Evolutionary conservation across 371 early-diverging fungal genomes (phyloP).

Genomic region (Batrachochytrium dendrobatidis): DNA sequence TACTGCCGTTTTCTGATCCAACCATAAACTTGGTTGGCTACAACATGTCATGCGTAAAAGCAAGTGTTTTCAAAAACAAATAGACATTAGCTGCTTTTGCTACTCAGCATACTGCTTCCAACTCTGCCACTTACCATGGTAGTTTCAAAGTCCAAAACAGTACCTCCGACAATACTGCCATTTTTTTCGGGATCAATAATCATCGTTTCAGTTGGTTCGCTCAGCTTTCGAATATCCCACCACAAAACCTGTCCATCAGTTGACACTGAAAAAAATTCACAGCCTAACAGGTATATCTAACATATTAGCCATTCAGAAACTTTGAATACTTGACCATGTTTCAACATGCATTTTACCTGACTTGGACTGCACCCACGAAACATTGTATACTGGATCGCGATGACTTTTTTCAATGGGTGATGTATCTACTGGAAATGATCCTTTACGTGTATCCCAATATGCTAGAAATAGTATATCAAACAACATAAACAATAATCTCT

Average conservation of each 20-base stretch:
- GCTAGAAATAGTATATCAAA: constrained; percentile 18
- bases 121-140: constrained; percentile 41
- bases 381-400: constrained; percentile 44
- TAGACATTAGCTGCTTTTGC: no score
- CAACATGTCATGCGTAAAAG: background rate
- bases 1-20: constrained; percentile 47
- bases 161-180: constrained; percentile 46
- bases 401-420: constrained; percentile 44
- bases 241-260: constrained; percentile 50
- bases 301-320: background rate
- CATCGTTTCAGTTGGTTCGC: constrained; percentile 49
- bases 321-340: background rate
- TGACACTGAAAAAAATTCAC: constrained; percentile 49
- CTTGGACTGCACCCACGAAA: constrained; percentile 53
- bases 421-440: constrained; percentile 44
- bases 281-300: constrained; percentile 25
- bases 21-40: constrained; percentile 60
- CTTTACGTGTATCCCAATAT: constrained; percentile 52
- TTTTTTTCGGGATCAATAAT: constrained; percentile 50
- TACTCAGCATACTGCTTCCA: no score
- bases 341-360: no score
- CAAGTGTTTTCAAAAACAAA: no score
- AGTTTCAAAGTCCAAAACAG: constrained; percentile 48
- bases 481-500: background rate
- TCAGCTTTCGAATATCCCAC: constrained; percentile 55